Percentiles rank a stretch among this genome's conserved stretches.
These are phyloP conservation scores for Basidiobolus meristosporus DNA, from an alignment of 371 early-diverging fungal species.

Conservation along the genomic window DNA sequence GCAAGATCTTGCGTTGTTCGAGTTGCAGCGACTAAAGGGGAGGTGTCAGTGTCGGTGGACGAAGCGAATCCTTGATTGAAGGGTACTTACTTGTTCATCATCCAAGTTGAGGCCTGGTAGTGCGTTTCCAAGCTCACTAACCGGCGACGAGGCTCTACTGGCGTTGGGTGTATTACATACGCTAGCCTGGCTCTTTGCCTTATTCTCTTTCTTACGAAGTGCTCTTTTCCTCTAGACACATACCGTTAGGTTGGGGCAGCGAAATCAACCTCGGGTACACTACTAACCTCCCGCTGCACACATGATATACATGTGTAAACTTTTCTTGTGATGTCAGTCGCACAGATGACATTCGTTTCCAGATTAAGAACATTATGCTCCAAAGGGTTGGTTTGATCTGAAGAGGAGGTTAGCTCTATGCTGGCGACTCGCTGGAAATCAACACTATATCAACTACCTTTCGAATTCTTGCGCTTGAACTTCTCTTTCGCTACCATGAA, in stretches of 20 bases:
- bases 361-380: slow-evolving; percentile 31
- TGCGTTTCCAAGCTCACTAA: too few species aligned
- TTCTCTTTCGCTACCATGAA: slow-evolving; percentile 63
- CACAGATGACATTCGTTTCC: slow-evolving; percentile 66
- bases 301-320: slow-evolving; percentile 73
- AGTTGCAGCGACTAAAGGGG: slow-evolving; percentile 27
- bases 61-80: too few species aligned
- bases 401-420: too few species aligned
- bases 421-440: too few species aligned
- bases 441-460: background rate
- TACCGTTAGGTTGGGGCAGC: slow-evolving; percentile 1
- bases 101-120: too few species aligned
- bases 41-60: too few species aligned
- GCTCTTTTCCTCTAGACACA: slow-evolving; percentile 21
- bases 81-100: too few species aligned
- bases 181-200: slow-evolving; percentile 8
- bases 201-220: slow-evolving; percentile 26
- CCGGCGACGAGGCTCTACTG: slow-evolving; percentile 10
- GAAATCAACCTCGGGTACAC: background rate
- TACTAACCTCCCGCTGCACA: slow-evolving; percentile 55
- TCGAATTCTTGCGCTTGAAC: slow-evolving; percentile 9
- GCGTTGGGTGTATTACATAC: slow-evolving; percentile 9
- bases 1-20: slow-evolving; percentile 50
- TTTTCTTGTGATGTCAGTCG: slow-evolving; percentile 55
- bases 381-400: slow-evolving; percentile 3